Evolutionary conservation across 208 protist species (phyloP).

Genomic region (Trypanosoma brucei): DNA sequence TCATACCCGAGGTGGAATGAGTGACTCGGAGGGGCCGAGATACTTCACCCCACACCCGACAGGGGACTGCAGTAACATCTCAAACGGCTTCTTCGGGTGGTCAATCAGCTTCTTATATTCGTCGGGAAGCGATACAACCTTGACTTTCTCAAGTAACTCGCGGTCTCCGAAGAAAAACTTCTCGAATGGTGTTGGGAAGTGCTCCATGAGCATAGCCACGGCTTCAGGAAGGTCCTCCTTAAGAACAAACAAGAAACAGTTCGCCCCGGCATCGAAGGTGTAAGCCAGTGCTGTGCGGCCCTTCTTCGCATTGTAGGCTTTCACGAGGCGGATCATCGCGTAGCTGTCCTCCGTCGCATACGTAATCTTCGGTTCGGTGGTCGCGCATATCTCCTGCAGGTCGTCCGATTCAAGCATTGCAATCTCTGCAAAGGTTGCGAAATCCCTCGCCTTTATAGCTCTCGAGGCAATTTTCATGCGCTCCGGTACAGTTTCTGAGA

Average conservation of each 20-base stretch:
- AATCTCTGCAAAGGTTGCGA: constrained; percentile 91
- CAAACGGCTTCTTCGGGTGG: constrained; percentile 73
- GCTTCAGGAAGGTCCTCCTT: constrained; percentile 81
- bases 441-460: constrained; percentile 92
- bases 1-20: constrained; percentile 9
- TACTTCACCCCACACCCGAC: constrained; percentile 66
- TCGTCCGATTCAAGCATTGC: constrained; percentile 96
- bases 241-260: constrained; percentile 96
- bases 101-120: constrained; percentile 62
- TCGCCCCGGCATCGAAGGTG: constrained; percentile 99
- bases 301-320: constrained; percentile 87
- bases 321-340: constrained; percentile 93
- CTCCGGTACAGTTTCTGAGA: constrained; percentile 78
- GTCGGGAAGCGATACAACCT: constrained; percentile 22
- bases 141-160: constrained; percentile 41
- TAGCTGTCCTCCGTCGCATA: constrained; percentile 98
- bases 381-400: constrained; percentile 96
- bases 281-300: constrained; percentile 90
- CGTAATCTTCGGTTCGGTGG: constrained; percentile 96
- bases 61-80: constrained; percentile 83
- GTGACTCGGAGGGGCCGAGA: constrained; percentile 45
- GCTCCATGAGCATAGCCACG: constrained; percentile 80
- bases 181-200: constrained; percentile 85
- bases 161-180: constrained; percentile 70
- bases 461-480: constrained; percentile 90